Evolutionary conservation across 306 rosid species (phyloP), one percentile per base, ranked within the genome.

Genomic region (Ziziphus jujuba): DNA sequence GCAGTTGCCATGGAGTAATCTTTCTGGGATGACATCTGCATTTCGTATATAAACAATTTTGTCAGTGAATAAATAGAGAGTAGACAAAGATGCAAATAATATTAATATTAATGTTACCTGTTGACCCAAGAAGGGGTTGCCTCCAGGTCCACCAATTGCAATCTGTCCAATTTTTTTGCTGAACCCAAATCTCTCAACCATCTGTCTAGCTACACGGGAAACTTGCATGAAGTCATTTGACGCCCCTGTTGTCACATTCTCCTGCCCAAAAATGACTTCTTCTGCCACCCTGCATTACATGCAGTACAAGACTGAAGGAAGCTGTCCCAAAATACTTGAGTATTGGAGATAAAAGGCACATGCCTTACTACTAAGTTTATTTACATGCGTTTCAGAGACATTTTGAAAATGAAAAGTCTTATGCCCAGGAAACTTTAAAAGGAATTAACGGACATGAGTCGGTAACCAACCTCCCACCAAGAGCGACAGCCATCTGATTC

Each of bases 401-500:
- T 72, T 53, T 36, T 24, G 36, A 22, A 58, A 16, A 19, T 38
- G 2, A 61, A 34, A 14, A 40, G 6, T 61, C 5, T 2, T 16
- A 20, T 56, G 25, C 48, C 13, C 7, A n/a, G 2, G 9, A 19
- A n/a, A 13, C 33, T 11, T 25, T 21, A 6, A 23, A 56, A 2
- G 58, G 57, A 35, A 17, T 51, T 35, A 22, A 56, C 6, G 28
- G 7, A 22, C 9, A 31, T 19, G 51, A 33, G 54, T 63, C 50
- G 12, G 49, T 16, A 53, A 49, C 70, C 21, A 50, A 85, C 90
- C 90, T 82, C 74, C 90, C 90, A 45, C 90, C 90, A 4, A 93
- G 90, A 54, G 99, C 99, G 75, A 93, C 99, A 49, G 97, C 99
- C 99, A 93, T 93, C 77, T 93, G 99, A 77, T 93, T 93, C 80